Conservation (phyloP, 1,284 basidiomycete genomes). For the Amylostereum chailletii region DNA sequence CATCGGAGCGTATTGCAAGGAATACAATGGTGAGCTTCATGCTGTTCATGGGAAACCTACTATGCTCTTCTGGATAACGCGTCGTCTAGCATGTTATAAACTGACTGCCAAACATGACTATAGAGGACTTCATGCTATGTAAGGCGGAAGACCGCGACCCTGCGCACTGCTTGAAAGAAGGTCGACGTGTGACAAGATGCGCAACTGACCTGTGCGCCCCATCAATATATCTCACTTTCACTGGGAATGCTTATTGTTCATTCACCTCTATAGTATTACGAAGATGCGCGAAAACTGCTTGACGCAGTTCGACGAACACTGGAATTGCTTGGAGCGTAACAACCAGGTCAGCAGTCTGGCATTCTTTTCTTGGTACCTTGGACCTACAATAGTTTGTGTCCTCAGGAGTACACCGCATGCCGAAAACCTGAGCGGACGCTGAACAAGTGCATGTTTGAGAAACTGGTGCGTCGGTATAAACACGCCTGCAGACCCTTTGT, state of each 20-base stretch:
- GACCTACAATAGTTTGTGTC: neutral
- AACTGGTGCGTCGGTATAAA: constrained; percentile 56
- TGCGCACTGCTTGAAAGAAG: constrained; percentile 92
- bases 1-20: constrained; percentile 92
- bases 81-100: too few relatives aligned
- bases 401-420: constrained; percentile 85
- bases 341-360: constrained; percentile 68
- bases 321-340: constrained; percentile 90
- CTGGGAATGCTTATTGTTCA: neutral
- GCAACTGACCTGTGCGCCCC: constrained; percentile 83
- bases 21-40: constrained; percentile 80
- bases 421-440: constrained; percentile 85
- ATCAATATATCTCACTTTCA: constrained; percentile 2
- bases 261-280: constrained; percentile 51
- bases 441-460: constrained; percentile 96
- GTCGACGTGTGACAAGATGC: constrained; percentile 92
- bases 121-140: constrained; percentile 99
- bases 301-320: constrained; percentile 87
- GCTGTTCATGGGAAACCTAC: neutral
- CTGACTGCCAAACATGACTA: neutral
- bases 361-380: neutral
- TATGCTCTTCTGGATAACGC: neutral
- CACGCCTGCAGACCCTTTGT: neutral
- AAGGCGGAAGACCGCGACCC: constrained; percentile 89
- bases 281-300: constrained; percentile 93